Base-by-base conservation (phyloP, 768 basidiomycete species). In the Lanmaoa pseudosensibilis region DNA sequence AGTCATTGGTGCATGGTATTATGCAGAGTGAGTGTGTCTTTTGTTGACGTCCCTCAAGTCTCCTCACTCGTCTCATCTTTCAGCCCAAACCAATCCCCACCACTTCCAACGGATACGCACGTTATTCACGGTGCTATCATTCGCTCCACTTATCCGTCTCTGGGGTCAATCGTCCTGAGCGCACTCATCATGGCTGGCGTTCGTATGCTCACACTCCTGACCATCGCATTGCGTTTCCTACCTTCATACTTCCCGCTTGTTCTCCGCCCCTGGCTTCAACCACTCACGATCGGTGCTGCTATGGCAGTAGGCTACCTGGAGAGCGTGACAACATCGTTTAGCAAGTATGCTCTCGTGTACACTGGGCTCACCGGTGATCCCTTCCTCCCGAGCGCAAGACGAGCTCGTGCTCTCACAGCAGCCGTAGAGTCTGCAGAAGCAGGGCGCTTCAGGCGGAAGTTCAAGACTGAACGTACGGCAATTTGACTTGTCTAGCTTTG, bases 1-100 rank as follows among this genome's bases (percentile, higher is more conserved):
- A 32, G 90, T 94, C 5, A 83, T 98, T 34, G 94, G 93, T 2
- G 86, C 88, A 44, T 98, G 94, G 94, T 97, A 96, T 69, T 96
- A 92, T 73, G 69, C 82, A 30, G 77, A 84, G 81, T 86, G 63
- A 65, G 83, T 50, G 12, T 52, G 12, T 27, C 10, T 7, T 46
- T 46, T 27, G 12, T 37, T 25, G n/a, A 46, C 15, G 27, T 40
- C 54, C 16, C 2, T 23, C n/a, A 30, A 7, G 50, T 46, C 23
- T 38, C 12, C 58, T 58, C 45, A 58, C 45, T 48, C 27, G 52
- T 55, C n/a, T n/a, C 19, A 8, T 49, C 60, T 21, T 46, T 30
- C 43, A 74, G 73, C 34, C 62, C 59, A 19, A 50, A 57, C 25
- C 55, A 66, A 49, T 60, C 79, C 2, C 73, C 74, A 4, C 80